These are phyloP conservation scores for Geranium brycei DNA, from an alignment of 345 rosid species.

Conservation along the genomic window DNA sequence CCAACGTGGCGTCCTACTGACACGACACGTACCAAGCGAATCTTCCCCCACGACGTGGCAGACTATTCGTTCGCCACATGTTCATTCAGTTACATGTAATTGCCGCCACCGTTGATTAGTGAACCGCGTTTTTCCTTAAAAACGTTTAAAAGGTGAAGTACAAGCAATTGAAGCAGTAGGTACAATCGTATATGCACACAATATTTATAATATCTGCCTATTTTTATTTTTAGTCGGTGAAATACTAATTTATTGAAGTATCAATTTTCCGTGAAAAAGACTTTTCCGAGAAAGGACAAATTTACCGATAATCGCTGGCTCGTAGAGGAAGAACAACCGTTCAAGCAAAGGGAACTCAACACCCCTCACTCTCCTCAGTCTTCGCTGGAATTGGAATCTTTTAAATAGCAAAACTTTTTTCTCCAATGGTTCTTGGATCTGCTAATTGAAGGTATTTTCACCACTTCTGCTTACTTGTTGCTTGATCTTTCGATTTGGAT, in stretches of 20 bases:
- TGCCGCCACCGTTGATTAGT: too few species aligned
- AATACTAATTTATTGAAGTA: neutral
- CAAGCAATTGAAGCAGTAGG: too few species aligned
- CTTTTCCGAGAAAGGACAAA: neutral
- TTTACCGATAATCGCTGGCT: slow-evolving; percentile 8
- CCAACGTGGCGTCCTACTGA: neutral
- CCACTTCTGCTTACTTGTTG: neutral
- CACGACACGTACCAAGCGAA: too few species aligned
- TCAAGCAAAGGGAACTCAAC: slow-evolving; percentile 18
- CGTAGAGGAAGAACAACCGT: slow-evolving; percentile 19
- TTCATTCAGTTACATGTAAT: too few species aligned
- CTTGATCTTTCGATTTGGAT: too few species aligned
- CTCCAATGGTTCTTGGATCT: neutral
- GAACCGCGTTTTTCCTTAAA: too few species aligned
- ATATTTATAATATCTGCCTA: too few species aligned
- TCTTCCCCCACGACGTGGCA: too few species aligned
- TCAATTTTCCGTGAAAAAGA: neutral
- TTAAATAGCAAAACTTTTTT: neutral
- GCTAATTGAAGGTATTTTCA: neutral
- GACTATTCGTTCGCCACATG: too few species aligned
- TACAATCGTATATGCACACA: too few species aligned
- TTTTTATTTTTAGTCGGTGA: slow-evolving; percentile 4
- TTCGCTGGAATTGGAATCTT: neutral
- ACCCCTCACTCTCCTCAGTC: slow-evolving; percentile 2
- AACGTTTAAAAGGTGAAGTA: too few species aligned